These are phyloP conservation scores for Sarcodon sp. DNA, from an alignment of 768 basidiomycete genomes.

Conservation along the genomic window DNA sequence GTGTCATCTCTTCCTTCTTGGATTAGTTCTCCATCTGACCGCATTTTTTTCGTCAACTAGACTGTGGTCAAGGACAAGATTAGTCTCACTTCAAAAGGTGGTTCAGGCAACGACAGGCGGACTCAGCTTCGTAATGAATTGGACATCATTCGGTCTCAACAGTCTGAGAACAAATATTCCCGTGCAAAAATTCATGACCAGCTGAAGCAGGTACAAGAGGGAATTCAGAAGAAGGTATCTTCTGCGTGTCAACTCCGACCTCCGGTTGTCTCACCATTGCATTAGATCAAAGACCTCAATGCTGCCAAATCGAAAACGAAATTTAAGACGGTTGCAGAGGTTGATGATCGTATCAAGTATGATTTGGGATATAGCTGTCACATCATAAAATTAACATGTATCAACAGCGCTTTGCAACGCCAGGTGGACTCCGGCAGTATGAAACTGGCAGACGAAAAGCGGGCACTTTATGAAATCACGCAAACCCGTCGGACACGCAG, in stretches of 20 bases:
- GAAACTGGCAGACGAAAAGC: constrained; percentile 93
- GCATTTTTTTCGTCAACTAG: constrained; percentile 21
- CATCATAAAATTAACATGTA: constrained; percentile 17
- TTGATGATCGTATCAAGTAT: constrained; percentile 80
- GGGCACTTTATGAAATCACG: constrained; percentile 83
- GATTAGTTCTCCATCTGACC: not conserved
- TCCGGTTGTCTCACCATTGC: constrained; percentile 1
- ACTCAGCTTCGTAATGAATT: constrained; percentile 67
- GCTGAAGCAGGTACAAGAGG: constrained; percentile 67
- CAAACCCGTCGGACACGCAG: constrained; percentile 58
- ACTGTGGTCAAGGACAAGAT: constrained; percentile 67
- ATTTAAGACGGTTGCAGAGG: constrained; percentile 74
- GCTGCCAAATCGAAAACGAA: constrained; percentile 62
- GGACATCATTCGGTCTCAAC: constrained; percentile 64
- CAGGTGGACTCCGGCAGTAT: constrained; percentile 87
- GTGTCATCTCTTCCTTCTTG: constrained; percentile 21
- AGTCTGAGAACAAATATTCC: constrained; percentile 62
- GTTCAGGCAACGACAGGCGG: constrained; percentile 59
- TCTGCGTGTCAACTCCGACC: not conserved
- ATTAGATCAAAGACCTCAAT: constrained; percentile 78
- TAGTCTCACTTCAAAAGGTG: constrained; percentile 41
- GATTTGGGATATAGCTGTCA: constrained; percentile 12
- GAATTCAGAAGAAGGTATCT: constrained; percentile 67
- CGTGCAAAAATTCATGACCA: constrained; percentile 66
- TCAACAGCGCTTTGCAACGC: constrained; percentile 53